Percentiles rank a stretch among this genome's conserved stretches.
Evolutionary conservation across 192 early-diverging fungal genomes (phyloP).

Genomic region (Helicostylum pulchrum): DNA sequence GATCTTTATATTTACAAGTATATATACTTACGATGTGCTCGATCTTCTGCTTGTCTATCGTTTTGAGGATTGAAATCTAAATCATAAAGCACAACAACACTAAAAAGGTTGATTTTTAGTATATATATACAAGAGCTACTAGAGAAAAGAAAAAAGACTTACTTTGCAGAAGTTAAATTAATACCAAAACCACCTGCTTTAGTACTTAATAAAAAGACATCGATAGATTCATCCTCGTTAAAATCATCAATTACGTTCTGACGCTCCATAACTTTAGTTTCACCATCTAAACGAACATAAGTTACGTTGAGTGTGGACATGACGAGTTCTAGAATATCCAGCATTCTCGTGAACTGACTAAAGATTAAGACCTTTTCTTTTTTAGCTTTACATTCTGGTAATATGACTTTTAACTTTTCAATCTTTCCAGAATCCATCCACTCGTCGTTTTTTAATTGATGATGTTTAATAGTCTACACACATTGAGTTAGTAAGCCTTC

Average conservation of each 20-base stretch:
- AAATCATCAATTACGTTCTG: conserved; percentile 78
- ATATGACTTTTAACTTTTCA: conserved; percentile 48
- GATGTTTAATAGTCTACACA: conserved; percentile 35
- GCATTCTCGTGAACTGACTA: conserved; percentile 78
- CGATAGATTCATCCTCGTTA: conserved; percentile 50
- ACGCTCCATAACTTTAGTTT: conserved; percentile 64
- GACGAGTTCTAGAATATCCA: conserved; percentile 81
- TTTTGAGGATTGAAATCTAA: conserved; percentile 89
- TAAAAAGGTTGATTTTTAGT: background rate
- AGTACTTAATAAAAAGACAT: conserved; percentile 73
- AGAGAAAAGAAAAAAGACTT: background rate
- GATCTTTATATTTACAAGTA: too few relatives aligned
- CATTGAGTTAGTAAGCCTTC: background rate
- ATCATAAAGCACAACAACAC: conserved; percentile 71
- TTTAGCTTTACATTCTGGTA: conserved; percentile 49
- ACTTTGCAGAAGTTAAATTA: conserved; percentile 73
- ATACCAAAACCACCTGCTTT: conserved; percentile 82
- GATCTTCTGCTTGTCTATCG: conserved; percentile 81
- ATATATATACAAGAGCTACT: background rate
- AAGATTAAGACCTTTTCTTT: conserved; percentile 78
- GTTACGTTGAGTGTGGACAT: conserved; percentile 47
- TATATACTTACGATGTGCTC: conserved; percentile 67
- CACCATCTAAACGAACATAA: conserved; percentile 67
- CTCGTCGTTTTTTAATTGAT: conserved; percentile 46
- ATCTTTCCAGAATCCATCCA: conserved; percentile 83